Conservation (phyloP, 306 rosid genomes). For the Senna tora region DNA sequence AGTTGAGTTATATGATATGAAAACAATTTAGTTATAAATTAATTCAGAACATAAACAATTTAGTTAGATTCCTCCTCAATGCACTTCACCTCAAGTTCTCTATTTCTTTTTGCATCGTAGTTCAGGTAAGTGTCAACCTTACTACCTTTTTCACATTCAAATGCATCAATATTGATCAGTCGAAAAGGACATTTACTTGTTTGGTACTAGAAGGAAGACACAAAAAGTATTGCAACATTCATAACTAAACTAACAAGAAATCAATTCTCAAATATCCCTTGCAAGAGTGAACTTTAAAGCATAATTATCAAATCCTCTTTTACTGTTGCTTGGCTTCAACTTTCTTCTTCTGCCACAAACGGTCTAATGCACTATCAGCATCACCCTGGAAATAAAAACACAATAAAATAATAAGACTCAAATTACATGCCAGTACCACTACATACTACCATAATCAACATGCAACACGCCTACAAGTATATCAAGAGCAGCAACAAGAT, state of each 20-base stretch:
- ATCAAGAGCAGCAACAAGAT: background rate
- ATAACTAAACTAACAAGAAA: conserved; percentile 5
- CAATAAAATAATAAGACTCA: background rate
- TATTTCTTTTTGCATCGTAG: too few relatives aligned
- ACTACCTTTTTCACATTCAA: too few relatives aligned
- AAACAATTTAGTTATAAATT: too few relatives aligned
- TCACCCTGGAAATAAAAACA: conserved; percentile 45
- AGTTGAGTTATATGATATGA: too few relatives aligned
- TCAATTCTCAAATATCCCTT: conserved; percentile 31
- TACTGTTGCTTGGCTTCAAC: conserved; percentile 54
- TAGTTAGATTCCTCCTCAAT: too few relatives aligned
- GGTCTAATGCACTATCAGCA: conserved; percentile 66
- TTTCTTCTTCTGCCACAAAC: conserved; percentile 66
- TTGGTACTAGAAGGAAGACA: background rate
- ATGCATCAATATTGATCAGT: background rate
- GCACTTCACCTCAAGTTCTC: too few relatives aligned
- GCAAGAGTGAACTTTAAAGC: background rate
- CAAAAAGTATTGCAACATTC: conserved; percentile 17
- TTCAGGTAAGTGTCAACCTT: too few relatives aligned
- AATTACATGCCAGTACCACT: background rate
- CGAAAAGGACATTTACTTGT: conserved; percentile 2
- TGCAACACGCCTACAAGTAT: background rate
- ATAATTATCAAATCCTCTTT: conserved; percentile 22
- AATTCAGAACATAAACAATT: too few relatives aligned
- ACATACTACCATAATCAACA: too few relatives aligned